Evolutionary conservation across 2,329 filamentous ascomycete species (phyloP), one percentile per base, ranked within the genome.

Genomic region (Ascochyta lentis): DNA sequence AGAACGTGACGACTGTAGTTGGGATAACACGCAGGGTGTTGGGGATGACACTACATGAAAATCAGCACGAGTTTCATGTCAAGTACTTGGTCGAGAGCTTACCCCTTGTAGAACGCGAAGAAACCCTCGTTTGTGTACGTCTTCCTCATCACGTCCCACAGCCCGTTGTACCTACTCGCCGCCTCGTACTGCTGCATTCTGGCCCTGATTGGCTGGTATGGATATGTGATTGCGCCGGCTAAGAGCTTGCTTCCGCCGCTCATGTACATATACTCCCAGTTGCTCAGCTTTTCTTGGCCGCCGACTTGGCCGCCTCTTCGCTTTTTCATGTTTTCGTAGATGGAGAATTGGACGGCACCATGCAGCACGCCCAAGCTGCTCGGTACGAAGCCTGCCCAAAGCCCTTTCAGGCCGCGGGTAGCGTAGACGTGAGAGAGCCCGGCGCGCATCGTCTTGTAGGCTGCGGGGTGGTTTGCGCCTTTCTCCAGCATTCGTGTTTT

Each of bases 401-500:
- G 95, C 0, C 94, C 95, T 10, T 80, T 76, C 26, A 88, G 54
- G 1, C 95, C 95, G 72, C 98, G 93, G 3, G 82, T 83, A 16
- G 76, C 77, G 67, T 88, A 84, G 19, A 99, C 85, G 40, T 86
- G 83, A 34, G 75, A 76, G 2, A 88, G 84, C 26, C 95, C 95
- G 44, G 87, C 83, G 62, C 82, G 78, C 81, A 97, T 91, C 62
- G 86, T 89, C 15, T 85, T 83, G 76, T 99, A 99, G 1, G 94
- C 95, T 13, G 92, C 92, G 2, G 83, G 84, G 6, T 86, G 83
- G 50, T 85, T 81, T 45, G 86, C 85, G 63, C 95, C 91, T 4
- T 91, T 93, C 27, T 92, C 92, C 23, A 98, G 82, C 92, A 99
- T 98, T 60, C 95, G 89, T 8, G 94, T 98, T 81, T 98, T 98